Evolutionary conservation across 2,329 filamentous ascomycete species (phyloP).

Genomic region (Penicillium oxalicum): DNA sequence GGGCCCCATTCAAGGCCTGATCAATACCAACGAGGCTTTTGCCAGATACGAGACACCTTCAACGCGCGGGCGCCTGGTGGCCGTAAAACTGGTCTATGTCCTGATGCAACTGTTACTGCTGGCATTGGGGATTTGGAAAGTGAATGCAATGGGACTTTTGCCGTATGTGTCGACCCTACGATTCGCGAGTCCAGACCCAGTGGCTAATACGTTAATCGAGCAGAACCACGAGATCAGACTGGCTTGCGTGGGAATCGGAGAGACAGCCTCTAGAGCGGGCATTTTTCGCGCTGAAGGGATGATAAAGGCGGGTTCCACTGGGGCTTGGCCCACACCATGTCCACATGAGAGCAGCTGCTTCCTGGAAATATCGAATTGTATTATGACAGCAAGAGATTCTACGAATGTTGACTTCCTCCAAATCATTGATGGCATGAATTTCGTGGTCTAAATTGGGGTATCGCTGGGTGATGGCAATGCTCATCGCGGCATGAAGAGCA

Average conservation of each 20-base stretch:
- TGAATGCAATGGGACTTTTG: constrained; percentile 91
- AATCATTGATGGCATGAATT: too few species aligned
- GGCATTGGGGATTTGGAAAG: constrained; percentile 87
- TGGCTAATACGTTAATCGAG: neutral
- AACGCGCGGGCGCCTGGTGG: constrained; percentile 65
- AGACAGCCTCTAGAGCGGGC: constrained; percentile 63
- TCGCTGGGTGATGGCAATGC: neutral
- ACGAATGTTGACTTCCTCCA: too few species aligned
- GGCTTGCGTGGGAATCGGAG: constrained; percentile 89
- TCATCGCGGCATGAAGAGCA: constrained; percentile 1
- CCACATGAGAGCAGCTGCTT: too few species aligned
- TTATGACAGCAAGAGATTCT: too few species aligned
- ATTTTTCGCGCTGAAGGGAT: constrained; percentile 51
- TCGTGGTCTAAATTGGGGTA: neutral
- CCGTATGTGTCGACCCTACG: constrained; percentile 56
- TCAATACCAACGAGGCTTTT: constrained; percentile 82
- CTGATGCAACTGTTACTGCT: constrained; percentile 79
- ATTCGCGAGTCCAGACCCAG: neutral
- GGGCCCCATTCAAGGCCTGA: constrained; percentile 78
- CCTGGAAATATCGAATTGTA: too few species aligned
- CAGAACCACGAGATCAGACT: constrained; percentile 91
- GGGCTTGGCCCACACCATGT: neutral
- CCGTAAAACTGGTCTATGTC: constrained; percentile 83
- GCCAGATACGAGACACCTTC: constrained; percentile 80
- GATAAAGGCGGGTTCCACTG: neutral